A percentile compares a stretch with the other conserved stretches of the same genome.
Conservation (phyloP, 257 asterid species). For the Plantago major region DNA sequence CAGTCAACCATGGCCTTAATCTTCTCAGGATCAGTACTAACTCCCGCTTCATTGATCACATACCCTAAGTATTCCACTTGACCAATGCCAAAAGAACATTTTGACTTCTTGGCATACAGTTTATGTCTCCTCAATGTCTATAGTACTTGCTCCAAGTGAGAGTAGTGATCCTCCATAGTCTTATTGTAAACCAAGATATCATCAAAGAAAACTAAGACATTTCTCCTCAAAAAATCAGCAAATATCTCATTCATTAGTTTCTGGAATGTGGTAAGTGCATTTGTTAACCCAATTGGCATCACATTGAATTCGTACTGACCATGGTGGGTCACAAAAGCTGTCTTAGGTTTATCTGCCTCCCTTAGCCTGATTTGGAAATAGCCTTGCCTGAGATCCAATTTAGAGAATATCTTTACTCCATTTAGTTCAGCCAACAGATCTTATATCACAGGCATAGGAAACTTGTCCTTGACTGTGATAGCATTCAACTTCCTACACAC, state of each 20-base stretch:
- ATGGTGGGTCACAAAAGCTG: not conserved
- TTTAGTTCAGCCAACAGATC: not conserved
- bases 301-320: not conserved
- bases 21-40: too few relatives aligned
- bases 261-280: not conserved
- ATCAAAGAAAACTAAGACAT: not conserved
- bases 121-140: not conserved
- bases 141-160: not conserved
- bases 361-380: not conserved
- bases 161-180: not conserved
- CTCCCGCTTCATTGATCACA: not conserved
- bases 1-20: too few relatives aligned
- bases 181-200: not conserved
- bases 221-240: not conserved
- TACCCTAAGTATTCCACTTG: not conserved
- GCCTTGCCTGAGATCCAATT: not conserved
- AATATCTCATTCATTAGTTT: not conserved
- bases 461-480: not conserved
- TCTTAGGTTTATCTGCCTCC: not conserved
- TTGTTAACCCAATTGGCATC: not conserved
- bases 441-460: not conserved
- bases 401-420: not conserved
- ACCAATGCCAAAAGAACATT: too few relatives aligned
- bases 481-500: too few relatives aligned
- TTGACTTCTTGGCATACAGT: not conserved